phyloP scores from a whole-genome alignment of 768 basidiomycete species.

The Psilocybe cyanescens region DNA sequence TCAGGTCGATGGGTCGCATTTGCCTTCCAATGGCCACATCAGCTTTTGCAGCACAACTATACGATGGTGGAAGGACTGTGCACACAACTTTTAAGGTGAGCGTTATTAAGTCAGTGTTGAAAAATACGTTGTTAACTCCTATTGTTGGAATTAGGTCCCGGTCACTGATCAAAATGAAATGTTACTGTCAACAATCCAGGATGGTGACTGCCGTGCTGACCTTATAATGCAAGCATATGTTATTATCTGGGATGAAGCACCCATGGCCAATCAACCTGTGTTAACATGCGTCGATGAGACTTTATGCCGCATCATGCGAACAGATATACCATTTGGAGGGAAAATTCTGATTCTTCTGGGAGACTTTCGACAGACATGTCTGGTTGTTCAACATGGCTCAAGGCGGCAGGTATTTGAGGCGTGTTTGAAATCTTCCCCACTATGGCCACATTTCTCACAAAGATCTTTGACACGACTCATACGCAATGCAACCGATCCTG shows the following conservation, averaged over 20 bases:
- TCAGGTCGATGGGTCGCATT: conserved; percentile 30
- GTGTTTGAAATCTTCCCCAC: conserved; percentile 36
- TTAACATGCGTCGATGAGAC: conserved; percentile 37
- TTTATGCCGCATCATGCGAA: conserved; percentile 29
- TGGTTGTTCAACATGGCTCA: conserved; percentile 35
- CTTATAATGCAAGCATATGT: conserved; percentile 32
- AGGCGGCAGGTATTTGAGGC: conserved; percentile 32
- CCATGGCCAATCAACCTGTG: conserved; percentile 40
- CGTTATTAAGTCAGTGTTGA: neutral
- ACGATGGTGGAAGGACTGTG: conserved; percentile 38
- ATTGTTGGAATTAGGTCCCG: conserved; percentile 29
- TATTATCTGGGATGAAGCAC: conserved; percentile 47
- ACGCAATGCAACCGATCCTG: conserved; percentile 37
- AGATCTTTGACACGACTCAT: conserved; percentile 33
- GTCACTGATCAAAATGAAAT: conserved; percentile 34
- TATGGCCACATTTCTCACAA: conserved; percentile 35
- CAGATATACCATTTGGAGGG: conserved; percentile 36
- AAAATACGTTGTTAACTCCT: neutral
- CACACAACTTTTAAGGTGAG: conserved; percentile 42
- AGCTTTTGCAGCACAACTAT: conserved; percentile 42
- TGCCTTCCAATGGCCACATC: conserved; percentile 40
- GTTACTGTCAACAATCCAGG: conserved; percentile 34
- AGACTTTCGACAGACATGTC: conserved; percentile 44
- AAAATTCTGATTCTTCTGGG: conserved; percentile 38
- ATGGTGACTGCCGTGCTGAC: conserved; percentile 29